phyloP scores from a whole-genome alignment of 192 early-diverging fungal species.

The Coemansia asiatica region DNA sequence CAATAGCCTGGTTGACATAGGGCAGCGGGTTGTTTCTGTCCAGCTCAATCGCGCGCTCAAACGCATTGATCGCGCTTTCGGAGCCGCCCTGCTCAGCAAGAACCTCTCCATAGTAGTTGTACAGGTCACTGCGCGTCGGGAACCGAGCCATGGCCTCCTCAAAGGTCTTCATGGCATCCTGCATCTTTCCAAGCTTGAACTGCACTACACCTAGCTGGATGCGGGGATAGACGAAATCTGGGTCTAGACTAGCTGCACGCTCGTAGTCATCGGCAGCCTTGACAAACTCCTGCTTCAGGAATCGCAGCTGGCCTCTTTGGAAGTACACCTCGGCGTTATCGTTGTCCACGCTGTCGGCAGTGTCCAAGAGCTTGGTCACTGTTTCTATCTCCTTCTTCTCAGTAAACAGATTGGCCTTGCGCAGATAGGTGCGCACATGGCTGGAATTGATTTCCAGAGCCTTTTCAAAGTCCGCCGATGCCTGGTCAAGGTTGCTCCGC shows the following conservation, averaged over 20 bases:
- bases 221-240: slow-evolving; percentile 82
- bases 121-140: slow-evolving; percentile 78
- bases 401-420: slow-evolving; percentile 88
- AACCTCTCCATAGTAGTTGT: slow-evolving; percentile 98
- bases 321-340: slow-evolving; percentile 89
- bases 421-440: slow-evolving; percentile 83
- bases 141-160: slow-evolving; percentile 78
- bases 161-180: slow-evolving; percentile 74
- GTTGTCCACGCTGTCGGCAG: slow-evolving; percentile 59
- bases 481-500: slow-evolving; percentile 73
- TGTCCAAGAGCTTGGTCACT: slow-evolving; percentile 34
- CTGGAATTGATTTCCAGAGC: slow-evolving; percentile 75
- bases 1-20: slow-evolving; percentile 95
- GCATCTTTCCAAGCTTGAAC: slow-evolving; percentile 84
- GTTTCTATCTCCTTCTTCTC: slow-evolving; percentile 66
- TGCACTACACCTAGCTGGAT: slow-evolving; percentile 94
- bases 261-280: slow-evolving; percentile 84
- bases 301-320: slow-evolving; percentile 66
- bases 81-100: slow-evolving; percentile 82
- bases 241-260: slow-evolving; percentile 75
- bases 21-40: slow-evolving; percentile 84
- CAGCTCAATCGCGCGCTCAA: slow-evolving; percentile 86
- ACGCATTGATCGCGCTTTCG: slow-evolving; percentile 78
- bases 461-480: slow-evolving; percentile 74
- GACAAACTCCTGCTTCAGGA: slow-evolving; percentile 79